Conservation (phyloP, 208 protist genomes). For the Leishmania tropica region DNA sequence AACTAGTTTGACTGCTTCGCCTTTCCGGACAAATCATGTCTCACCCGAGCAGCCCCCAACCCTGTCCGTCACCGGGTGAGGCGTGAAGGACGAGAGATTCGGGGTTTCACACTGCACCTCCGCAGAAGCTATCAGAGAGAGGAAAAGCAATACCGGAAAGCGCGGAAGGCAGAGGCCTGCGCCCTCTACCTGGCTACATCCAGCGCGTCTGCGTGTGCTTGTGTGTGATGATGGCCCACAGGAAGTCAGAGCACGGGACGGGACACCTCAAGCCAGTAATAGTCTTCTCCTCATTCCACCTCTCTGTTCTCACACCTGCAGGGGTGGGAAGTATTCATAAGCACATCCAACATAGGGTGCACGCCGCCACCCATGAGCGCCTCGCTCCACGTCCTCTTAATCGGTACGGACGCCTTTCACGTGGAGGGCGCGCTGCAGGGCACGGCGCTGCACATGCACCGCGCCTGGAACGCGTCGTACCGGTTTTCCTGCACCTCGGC, state of each 20-base stretch:
- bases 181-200: not conserved
- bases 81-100: not conserved
- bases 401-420: conserved; percentile 61
- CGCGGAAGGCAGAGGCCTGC: not conserved
- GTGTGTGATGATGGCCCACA: not conserved
- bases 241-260: not conserved
- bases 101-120: not conserved
- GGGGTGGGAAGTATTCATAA: not conserved
- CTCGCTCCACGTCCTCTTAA: conserved; percentile 57
- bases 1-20: not conserved
- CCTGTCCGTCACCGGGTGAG: not conserved
- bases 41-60: not conserved
- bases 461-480: conserved; percentile 80
- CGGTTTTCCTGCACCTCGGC: conserved; percentile 62
- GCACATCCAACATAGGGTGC: not conserved
- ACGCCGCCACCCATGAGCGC: conserved; percentile 3
- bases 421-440: conserved; percentile 62
- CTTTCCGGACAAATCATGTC: not conserved
- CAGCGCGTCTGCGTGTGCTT: too few relatives aligned
- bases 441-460: conserved; percentile 55
- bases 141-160: not conserved
- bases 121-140: not conserved
- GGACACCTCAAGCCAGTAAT: not conserved
- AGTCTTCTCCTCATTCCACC: not conserved
- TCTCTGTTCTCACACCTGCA: not conserved